Evolutionary conservation across 2,329 filamentous ascomycete species (phyloP).

Genomic region (Tolypocladium sp.): DNA sequence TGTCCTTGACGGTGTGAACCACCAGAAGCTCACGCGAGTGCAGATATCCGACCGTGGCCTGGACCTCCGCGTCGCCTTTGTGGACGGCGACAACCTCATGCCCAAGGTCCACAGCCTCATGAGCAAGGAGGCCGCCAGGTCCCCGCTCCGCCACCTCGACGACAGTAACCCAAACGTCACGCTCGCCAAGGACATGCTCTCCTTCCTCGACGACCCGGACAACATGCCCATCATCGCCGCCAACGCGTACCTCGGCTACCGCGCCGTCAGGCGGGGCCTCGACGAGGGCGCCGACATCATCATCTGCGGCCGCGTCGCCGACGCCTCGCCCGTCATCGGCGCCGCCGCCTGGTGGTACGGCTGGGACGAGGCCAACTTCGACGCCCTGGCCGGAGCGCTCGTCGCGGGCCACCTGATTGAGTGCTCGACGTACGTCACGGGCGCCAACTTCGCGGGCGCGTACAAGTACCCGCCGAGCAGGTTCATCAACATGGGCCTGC

Average conservation of each 20-base stretch:
- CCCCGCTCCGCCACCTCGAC: constrained; percentile 14
- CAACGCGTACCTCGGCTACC: constrained; percentile 43
- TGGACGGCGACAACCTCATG: constrained; percentile 28
- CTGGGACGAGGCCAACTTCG: constrained; percentile 34
- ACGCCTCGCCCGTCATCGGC: constrained; percentile 39
- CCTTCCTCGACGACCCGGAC: constrained; percentile 8
- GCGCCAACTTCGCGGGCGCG: constrained; percentile 39
- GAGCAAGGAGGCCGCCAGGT: background rate
- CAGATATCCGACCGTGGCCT: constrained; percentile 15
- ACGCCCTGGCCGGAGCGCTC: constrained; percentile 34
- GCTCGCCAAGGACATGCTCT: constrained; percentile 7
- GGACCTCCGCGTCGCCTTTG: constrained; percentile 24
- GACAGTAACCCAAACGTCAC: constrained; percentile 8
- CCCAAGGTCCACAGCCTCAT: constrained; percentile 6
- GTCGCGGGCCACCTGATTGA: constrained; percentile 42
- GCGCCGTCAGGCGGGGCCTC: constrained; percentile 28
- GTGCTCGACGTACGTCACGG: constrained; percentile 40
- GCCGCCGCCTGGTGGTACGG: constrained; percentile 43
- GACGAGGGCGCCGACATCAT: constrained; percentile 30
- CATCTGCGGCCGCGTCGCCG: constrained; percentile 31
- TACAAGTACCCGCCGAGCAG: constrained; percentile 11
- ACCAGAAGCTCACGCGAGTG: background rate
- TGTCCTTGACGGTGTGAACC: background rate
- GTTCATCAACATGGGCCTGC: constrained; percentile 30
- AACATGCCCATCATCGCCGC: constrained; percentile 14